Evolutionary conservation across 768 basidiomycete genomes (phyloP).

Genomic region (Rhodotorula babjevae): DNA sequence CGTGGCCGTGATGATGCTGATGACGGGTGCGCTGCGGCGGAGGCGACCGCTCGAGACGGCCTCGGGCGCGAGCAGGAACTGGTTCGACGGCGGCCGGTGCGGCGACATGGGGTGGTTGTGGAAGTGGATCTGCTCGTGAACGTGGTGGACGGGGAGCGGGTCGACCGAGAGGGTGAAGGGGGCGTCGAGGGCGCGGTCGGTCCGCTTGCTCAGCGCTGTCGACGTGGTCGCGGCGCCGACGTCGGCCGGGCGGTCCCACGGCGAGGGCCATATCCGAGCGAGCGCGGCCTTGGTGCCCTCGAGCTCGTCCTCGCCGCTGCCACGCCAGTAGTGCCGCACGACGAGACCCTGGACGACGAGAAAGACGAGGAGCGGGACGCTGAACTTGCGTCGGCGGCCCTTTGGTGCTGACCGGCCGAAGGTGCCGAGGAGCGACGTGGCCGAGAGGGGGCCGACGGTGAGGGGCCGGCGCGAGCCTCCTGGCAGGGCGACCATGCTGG

Average conservation of each 20-base stretch:
- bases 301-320: neutral
- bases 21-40: slow-evolving; percentile 17
- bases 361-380: slow-evolving; percentile 17
- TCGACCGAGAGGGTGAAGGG: slow-evolving; percentile 23
- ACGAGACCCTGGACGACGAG: slow-evolving; percentile 16
- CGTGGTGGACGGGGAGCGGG: slow-evolving; percentile 33
- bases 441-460: too few species aligned
- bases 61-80: slow-evolving; percentile 33
- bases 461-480: too few species aligned
- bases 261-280: slow-evolving; percentile 2
- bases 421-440: too few species aligned
- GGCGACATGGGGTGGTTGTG: slow-evolving; percentile 32
- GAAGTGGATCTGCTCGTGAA: slow-evolving; percentile 29
- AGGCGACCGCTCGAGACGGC: slow-evolving; percentile 9
- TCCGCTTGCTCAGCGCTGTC: too few species aligned
- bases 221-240: neutral
- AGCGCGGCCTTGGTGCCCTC: too few species aligned
- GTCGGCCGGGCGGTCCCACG: neutral
- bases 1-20: slow-evolving; percentile 36
- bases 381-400: neutral
- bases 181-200: slow-evolving; percentile 1
- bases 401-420: too few species aligned
- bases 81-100: slow-evolving; percentile 26
- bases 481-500: too few species aligned
- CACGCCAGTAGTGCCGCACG: slow-evolving; percentile 14